These are phyloP conservation scores for Pseudogymnoascus sp. DNA, from an alignment of 2,329 filamentous ascomycete species.

Conservation along the genomic window DNA sequence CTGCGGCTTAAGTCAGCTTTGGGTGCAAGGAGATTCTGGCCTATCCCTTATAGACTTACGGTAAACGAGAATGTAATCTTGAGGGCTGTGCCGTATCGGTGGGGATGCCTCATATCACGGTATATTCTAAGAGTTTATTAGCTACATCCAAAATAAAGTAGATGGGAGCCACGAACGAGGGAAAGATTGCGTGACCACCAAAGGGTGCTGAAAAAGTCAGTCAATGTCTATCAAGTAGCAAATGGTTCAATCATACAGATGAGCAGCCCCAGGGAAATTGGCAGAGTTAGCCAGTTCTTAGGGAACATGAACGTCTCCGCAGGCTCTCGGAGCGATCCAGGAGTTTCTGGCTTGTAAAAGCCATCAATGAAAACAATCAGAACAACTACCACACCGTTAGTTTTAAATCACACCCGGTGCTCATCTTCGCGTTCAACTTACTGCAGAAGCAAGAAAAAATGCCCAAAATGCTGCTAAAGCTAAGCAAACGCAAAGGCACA, in stretches of 20 bases:
- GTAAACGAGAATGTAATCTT: slow-evolving; percentile 80
- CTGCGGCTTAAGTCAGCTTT: slow-evolving; percentile 30
- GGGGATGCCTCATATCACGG: slow-evolving; percentile 64
- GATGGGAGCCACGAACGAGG: slow-evolving; percentile 27
- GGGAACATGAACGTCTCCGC: slow-evolving; percentile 76
- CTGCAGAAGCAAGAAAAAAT: slow-evolving; percentile 83
- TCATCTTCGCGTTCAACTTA: slow-evolving; percentile 40
- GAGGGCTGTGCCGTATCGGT: slow-evolving; percentile 62
- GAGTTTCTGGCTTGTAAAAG: slow-evolving; percentile 67
- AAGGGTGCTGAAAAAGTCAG: slow-evolving; percentile 36
- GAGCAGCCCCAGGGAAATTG: slow-evolving; percentile 79
- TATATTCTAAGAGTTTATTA: slow-evolving; percentile 60
- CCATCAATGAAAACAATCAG: slow-evolving; percentile 76
- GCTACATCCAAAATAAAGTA: not conserved
- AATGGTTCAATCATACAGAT: slow-evolving; percentile 48
- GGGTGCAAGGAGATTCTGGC: not conserved
- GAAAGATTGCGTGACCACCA: slow-evolving; percentile 63
- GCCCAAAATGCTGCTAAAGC: slow-evolving; percentile 86
- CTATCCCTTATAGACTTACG: slow-evolving; percentile 37
- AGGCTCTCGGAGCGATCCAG: slow-evolving; percentile 76
- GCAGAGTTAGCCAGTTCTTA: slow-evolving; percentile 75
- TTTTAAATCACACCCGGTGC: slow-evolving; percentile 5
- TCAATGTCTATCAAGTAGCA: not conserved
- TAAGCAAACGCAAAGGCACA: slow-evolving; percentile 71
- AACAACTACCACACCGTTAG: slow-evolving; percentile 53